Base-by-base conservation (phyloP, 306 rosid genomes). In the Adenanthera pavonina region DNA sequence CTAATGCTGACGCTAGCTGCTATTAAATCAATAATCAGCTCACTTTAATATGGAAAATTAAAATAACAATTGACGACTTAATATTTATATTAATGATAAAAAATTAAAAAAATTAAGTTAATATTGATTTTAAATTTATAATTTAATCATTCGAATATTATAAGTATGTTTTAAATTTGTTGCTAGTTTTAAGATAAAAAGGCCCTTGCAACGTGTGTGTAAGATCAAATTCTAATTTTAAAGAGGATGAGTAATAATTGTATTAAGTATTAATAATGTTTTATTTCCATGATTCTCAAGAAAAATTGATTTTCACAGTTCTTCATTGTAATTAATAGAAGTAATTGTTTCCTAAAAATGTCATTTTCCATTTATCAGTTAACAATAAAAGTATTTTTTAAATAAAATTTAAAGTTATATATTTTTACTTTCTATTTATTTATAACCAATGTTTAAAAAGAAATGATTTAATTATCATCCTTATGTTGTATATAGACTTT, bases 1-100 rank as follows among this genome's bases (percentile, higher is more conserved):
- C 74, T 70, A 73, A 81, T 60, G 66, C 49, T 40, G 25, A 53
- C 25, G n/a, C 17, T 14, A n/a, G n/a, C 17, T 14, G 54, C 6
- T 13, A 5, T n/a, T 14, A 61, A 33, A 61, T 61, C 68, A 61
- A 61, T 61, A 61, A 61, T 61, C 41, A 61, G 41, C 34, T 61
- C 43, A 61, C 40, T 60, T 30, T 30, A 30, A 25, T 12, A 30
- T 4, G 65, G 3, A 20, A 15, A 59, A 59, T 20, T 10, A 34
- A 59, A 59, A 59, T 10, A 34, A 59, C 65, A 59, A 36, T 10
- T 25, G 7, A 25, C 65, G 36, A 59, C 65, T 25, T 25, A 20
- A 59, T 20, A 15, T 59, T 36, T 59, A 35, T 57, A 59, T 20
- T 59, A 10, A 16, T 25, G 36, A 59, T 36, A 9, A 20, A 25